Evolutionary conservation across 2,329 filamentous ascomycete species (phyloP), one percentile per base, ranked within the genome.

Genomic region (Fusarium denticulatum): DNA sequence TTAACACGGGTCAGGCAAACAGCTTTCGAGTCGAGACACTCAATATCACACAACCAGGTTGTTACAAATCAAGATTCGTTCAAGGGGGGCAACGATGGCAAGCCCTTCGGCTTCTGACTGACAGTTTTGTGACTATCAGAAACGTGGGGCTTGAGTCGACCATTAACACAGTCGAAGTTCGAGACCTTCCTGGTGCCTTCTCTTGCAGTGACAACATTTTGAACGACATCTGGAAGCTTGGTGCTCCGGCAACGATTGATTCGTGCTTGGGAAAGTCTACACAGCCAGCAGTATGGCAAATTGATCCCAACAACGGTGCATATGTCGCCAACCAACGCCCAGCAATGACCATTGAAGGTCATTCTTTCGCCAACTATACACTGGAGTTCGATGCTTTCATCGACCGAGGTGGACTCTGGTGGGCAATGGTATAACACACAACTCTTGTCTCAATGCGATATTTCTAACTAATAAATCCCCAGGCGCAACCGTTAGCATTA

Each of bases 11-110:
- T 5, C 34, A 57, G 8, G 24, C 39, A 20, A 64, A 47, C 11
- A 66, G 62, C 22, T 66, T 65, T 11, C 63, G 63, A n/a, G 26
- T 66, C 20, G 26, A 66, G 37, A 66, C 63, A 3, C n/a, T 66
- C 9, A 66, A 65, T 13, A 49, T 65, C 11, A 66, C 63, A 40
- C 52, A 57, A 8, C 37, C 60, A 7, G 60, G 63, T 5, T 50
- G 47, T 11, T 57, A 64, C 30, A 39, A 64, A 32, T 53, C 37
- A 13, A 64, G 52, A 22, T 62, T 66, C 22, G 22, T 34, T 14
- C 60, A 66, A 18, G 60, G 63, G 7, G 63, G 63, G 15, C 63
- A 66, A 30, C 11, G 63, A 16, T 66, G 63, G 60, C 28, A 57
- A 26, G 52, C 63, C 36, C 36, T 64, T 1, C 32, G 24, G 28